Evolutionary conservation across 169 alveolate genomes (phyloP).

Genomic region (Babesia microti): DNA sequence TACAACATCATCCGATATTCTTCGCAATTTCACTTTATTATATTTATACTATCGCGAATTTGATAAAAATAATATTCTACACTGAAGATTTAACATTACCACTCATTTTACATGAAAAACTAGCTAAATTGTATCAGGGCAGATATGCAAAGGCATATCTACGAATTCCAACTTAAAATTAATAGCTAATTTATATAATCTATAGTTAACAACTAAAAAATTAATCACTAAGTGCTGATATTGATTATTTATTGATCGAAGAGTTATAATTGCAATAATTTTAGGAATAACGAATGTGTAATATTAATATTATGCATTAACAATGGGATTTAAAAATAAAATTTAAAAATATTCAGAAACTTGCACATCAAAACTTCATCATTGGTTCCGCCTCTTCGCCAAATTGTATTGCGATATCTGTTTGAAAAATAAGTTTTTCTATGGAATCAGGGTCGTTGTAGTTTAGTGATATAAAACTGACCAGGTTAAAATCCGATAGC

Average conservation of each 20-base stretch:
- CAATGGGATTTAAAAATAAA: constrained; percentile 1
- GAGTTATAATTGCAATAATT: neutral
- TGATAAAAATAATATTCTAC: neutral
- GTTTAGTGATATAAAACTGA: constrained; percentile 58
- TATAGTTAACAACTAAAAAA: no score
- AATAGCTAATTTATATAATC: no score
- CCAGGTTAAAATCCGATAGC: constrained; percentile 57
- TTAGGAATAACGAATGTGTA: neutral
- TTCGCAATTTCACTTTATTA: no score
- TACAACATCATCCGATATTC: no score
- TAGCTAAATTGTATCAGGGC: no score
- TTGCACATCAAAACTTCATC: constrained; percentile 54
- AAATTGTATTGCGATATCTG: constrained; percentile 55
- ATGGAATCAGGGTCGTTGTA: constrained; percentile 57
- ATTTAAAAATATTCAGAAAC: no score
- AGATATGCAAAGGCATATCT: no score
- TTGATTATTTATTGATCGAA: neutral
- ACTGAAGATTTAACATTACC: neutral
- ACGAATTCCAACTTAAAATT: no score
- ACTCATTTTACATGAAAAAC: neutral
- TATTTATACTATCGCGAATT: neutral
- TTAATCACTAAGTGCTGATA: neutral
- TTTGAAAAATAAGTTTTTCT: constrained; percentile 51
- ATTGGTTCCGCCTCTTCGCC: constrained; percentile 68
- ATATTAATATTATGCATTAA: neutral